A percentile compares a stretch with the other conserved stretches of the same genome.
phyloP scores from a whole-genome alignment of 176 grass and related monocot species.

The Calamus simplicifolius region DNA sequence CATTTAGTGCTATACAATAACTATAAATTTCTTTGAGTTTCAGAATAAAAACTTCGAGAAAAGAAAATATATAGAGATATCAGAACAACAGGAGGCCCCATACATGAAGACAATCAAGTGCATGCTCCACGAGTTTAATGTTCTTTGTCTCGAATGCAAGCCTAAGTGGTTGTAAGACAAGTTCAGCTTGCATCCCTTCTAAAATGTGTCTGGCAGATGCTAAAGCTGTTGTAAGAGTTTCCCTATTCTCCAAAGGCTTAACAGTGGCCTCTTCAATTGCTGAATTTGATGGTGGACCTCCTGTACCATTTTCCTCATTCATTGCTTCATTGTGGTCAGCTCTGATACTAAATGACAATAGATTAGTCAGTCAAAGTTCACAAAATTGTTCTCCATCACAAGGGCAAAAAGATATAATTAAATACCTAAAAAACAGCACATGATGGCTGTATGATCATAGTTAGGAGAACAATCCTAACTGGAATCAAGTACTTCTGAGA shows the following conservation, averaged over 20 bases:
- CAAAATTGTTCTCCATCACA: neutral
- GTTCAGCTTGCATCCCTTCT: conserved; percentile 77
- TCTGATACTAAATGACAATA: neutral
- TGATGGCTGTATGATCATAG: too few relatives aligned
- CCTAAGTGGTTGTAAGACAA: conserved; percentile 88
- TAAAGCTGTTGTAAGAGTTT: conserved; percentile 59
- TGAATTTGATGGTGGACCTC: conserved; percentile 8
- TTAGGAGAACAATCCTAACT: too few relatives aligned
- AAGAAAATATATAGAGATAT: too few relatives aligned
- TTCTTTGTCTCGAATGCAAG: conserved; percentile 93
- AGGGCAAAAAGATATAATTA: too few relatives aligned
- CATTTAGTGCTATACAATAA: too few relatives aligned
- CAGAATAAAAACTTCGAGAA: too few relatives aligned
- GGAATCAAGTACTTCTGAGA: too few relatives aligned
- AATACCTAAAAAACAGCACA: too few relatives aligned
- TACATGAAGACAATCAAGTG: conserved; percentile 98
- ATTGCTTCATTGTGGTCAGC: neutral
- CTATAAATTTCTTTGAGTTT: too few relatives aligned
- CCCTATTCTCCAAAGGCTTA: conserved; percentile 20
- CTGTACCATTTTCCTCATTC: conserved; percentile 15
- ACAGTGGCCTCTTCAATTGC: conserved; percentile 7
- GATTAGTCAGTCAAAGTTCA: neutral
- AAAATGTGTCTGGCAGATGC: conserved; percentile 71
- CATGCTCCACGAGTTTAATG: conserved; percentile 89
- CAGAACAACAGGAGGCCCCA: conserved; percentile 9